Evolutionary conservation across 306 rosid species (phyloP), one percentile per base, ranked within the genome.

Genomic region (Citrullus mucosospermus): DNA sequence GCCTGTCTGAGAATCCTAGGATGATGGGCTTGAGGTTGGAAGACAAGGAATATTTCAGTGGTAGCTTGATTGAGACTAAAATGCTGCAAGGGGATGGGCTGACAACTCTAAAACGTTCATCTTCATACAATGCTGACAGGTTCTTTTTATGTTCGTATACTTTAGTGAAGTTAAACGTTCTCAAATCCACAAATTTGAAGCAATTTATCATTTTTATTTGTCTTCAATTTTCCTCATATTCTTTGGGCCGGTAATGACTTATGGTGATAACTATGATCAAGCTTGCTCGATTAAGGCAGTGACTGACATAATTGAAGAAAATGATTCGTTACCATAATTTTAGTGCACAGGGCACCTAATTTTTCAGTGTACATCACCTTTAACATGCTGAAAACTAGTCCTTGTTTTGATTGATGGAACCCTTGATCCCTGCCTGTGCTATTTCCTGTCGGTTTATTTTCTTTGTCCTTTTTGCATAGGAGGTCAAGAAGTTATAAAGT

Each of bases 111-210:
- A 94, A 90, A 79, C 90, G 96, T 63, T 92, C 98, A 50, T 94
- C 97, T 68, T 94, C 98, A 51, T 92, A 63, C 87, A 86, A 87
- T 73, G 89, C 94, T 69, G 94, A 89, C 86, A 92, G 97, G 98
- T 94, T 82, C 78, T 77, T 80, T 75, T 58, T 69, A 59, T 80
- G 77, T 77, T 48, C n/a, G 30, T 15, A 6, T 81, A 71, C 71
- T 69, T 79, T 66, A 69, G 72, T 72, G 61, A 14, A 44, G 15
- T 77, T 77, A 22, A 61, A 39, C 8, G 30, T 46, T 60, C 66
- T 62, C 20, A 60, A 28, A 61, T 46, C 39, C 79, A 38, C 34
- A 50, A 48, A n/a, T 80, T 65, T 85, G 65, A n/a, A 41, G 56
- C 71, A 56, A n/a, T 55, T 36, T 8, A 53, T 34, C 28, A 2